Conservation (phyloP, 1,284 basidiomycete genomes). For the Cryptococcus sp. region DNA sequence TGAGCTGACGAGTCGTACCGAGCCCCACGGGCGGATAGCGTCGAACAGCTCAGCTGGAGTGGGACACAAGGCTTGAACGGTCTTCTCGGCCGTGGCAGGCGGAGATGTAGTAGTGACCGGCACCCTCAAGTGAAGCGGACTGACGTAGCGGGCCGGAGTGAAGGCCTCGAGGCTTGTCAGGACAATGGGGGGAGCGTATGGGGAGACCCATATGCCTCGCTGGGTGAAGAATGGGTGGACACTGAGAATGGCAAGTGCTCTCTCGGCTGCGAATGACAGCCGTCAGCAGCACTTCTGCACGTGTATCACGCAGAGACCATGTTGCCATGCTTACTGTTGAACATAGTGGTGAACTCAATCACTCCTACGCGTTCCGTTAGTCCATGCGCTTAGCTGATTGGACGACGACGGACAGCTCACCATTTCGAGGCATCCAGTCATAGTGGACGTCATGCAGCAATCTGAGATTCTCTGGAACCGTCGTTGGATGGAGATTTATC, state of each 20-base stretch:
- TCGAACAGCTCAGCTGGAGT: constrained; percentile 66
- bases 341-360: constrained; percentile 24
- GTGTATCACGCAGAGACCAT: background rate
- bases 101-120: constrained; percentile 58
- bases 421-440: constrained; percentile 42
- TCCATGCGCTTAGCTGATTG: too few species aligned
- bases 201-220: constrained; percentile 63
- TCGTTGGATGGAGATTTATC: constrained; percentile 24
- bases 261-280: constrained; percentile 65
- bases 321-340: constrained; percentile 18
- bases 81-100: constrained; percentile 62
- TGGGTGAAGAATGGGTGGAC: constrained; percentile 66
- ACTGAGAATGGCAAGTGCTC: constrained; percentile 78
- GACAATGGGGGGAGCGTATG: constrained; percentile 63
- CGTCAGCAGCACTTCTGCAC: background rate
- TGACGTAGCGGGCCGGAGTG: constrained; percentile 30
- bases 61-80: constrained; percentile 71
- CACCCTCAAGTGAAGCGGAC: constrained; percentile 22
- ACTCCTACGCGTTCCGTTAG: constrained; percentile 11
- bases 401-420: constrained; percentile 14
- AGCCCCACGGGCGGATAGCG: constrained; percentile 64
- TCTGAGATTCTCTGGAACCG: constrained; percentile 23
- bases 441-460: constrained; percentile 40
- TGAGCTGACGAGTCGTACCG: constrained; percentile 36
- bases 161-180: constrained; percentile 59